Evolutionary conservation across 148 eudicot species (phyloP).

Genomic region (Rhododendron ferrugineum): DNA sequence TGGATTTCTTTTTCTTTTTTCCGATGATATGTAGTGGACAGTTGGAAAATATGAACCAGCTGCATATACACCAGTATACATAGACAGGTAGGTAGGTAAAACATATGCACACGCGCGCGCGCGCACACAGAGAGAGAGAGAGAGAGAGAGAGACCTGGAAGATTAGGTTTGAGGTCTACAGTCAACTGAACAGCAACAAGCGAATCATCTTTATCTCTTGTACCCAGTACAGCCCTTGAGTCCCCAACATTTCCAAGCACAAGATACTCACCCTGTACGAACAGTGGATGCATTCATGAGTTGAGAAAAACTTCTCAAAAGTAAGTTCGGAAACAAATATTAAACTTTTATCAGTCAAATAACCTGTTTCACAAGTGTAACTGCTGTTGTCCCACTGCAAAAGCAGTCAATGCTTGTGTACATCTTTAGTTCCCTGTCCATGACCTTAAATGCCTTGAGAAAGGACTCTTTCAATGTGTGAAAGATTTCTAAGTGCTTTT

Average conservation of each 20-base stretch:
- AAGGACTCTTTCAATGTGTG: slow-evolving; percentile 69
- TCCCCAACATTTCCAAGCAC: slow-evolving; percentile 91
- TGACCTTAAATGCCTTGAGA: slow-evolving; percentile 78
- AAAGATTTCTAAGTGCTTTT: slow-evolving; percentile 56
- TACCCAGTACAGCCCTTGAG: slow-evolving; percentile 85
- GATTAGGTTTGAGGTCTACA: slow-evolving; percentile 95
- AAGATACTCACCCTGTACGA: slow-evolving; percentile 69
- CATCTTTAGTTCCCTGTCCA: slow-evolving; percentile 83
- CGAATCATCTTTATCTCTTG: slow-evolving; percentile 55
- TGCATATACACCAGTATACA: not conserved
- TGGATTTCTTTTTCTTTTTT: not conserved
- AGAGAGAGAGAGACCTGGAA: slow-evolving; percentile 58
- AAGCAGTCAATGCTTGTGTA: slow-evolving; percentile 71
- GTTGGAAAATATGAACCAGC: not conserved
- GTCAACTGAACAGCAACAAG: slow-evolving; percentile 83
- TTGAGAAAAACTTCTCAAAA: not conserved
- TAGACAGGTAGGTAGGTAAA: not conserved
- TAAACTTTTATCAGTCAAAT: not conserved
- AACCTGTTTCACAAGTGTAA: slow-evolving; percentile 86
- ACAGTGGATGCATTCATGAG: slow-evolving; percentile 4
- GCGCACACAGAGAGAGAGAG: slow-evolving; percentile 8
- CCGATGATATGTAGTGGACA: not conserved
- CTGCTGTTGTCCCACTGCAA: slow-evolving; percentile 99
- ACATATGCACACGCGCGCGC: too few relatives aligned
- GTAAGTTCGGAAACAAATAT: not conserved